Percentiles rank a stretch among this genome's conserved stretches.
These are phyloP conservation scores for Phytopythium cucurbitacearum DNA, from an alignment of 352 stramenopile genomes.

Conservation along the genomic window DNA sequence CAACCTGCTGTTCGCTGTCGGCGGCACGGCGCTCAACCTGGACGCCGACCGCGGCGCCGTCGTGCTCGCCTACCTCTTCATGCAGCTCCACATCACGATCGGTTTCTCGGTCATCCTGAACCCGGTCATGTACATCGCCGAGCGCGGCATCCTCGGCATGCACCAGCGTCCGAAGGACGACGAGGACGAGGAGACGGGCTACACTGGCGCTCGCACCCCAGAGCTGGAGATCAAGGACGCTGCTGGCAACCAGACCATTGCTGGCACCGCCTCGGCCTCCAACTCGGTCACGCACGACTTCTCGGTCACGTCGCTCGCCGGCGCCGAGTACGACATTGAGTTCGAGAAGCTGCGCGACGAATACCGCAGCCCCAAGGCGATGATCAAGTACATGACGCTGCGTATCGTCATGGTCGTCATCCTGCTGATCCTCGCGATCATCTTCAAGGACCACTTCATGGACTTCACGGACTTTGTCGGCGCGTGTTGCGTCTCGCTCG, in stretches of 20 bases:
- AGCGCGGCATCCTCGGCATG: conserved; percentile 52
- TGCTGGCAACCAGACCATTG: too few relatives aligned
- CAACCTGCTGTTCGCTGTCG: conserved; percentile 61
- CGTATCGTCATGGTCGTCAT: conserved; percentile 36
- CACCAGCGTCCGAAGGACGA: conserved; percentile 38
- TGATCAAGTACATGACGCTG: conserved; percentile 37
- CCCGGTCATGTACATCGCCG: conserved; percentile 51
- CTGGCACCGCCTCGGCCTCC: neutral
- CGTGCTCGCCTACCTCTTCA: conserved; percentile 54
- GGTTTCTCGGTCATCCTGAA: conserved; percentile 56
- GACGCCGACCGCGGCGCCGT: conserved; percentile 39
- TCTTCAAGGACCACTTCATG: conserved; percentile 63
- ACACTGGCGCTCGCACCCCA: conserved; percentile 19
- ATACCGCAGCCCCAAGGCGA: conserved; percentile 34
- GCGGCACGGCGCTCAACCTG: conserved; percentile 34
- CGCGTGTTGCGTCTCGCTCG: conserved; percentile 48
- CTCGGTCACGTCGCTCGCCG: conserved; percentile 26
- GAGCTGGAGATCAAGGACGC: conserved; percentile 12
- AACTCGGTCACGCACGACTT: conserved; percentile 7
- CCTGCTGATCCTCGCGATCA: conserved; percentile 39
- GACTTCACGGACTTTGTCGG: conserved; percentile 72
- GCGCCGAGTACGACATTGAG: conserved; percentile 29
- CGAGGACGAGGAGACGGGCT: conserved; percentile 20
- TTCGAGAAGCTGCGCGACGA: conserved; percentile 24
- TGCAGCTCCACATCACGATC: conserved; percentile 65